These are phyloP conservation scores for Lenwebbia sp. DNA, from an alignment of 345 rosid species.

Conservation along the genomic window DNA sequence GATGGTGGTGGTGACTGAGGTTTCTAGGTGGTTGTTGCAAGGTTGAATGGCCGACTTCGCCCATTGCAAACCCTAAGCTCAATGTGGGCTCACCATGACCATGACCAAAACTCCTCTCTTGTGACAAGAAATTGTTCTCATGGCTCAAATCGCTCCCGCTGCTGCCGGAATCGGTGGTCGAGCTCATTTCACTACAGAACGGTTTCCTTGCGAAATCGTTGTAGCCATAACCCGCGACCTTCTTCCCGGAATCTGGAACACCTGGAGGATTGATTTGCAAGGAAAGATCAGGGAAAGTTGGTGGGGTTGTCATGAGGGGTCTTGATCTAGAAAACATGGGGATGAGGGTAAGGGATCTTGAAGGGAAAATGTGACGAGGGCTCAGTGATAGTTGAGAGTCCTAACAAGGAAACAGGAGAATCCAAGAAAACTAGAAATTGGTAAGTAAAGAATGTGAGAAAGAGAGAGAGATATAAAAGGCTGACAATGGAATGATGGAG, in stretches of 20 bases:
- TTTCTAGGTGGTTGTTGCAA: conserved; percentile 4
- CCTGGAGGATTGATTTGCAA: conserved; percentile 81
- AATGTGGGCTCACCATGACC: conserved; percentile 28
- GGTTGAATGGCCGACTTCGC: neutral
- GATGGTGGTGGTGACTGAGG: conserved; percentile 25
- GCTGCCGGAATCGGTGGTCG: conserved; percentile 64
- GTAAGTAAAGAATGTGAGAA: neutral
- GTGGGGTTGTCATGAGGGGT: conserved; percentile 7
- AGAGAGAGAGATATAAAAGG: neutral
- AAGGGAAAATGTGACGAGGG: neutral
- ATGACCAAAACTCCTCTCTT: conserved; percentile 7
- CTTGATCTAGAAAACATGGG: conserved; percentile 12
- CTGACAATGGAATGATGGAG: neutral
- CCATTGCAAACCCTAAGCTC: conserved; percentile 44
- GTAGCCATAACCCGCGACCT: neutral
- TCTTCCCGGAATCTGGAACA: conserved; percentile 10
- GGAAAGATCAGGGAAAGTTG: conserved; percentile 58
- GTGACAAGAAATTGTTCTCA: conserved; percentile 34
- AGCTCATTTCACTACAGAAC: conserved; percentile 33
- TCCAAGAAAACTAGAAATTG: neutral
- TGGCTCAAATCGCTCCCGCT: conserved; percentile 60
- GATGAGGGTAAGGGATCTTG: neutral
- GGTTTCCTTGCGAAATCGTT: neutral
- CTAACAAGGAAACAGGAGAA: conserved; percentile 10
- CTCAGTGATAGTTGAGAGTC: neutral